Evolutionary conservation across 2,329 filamentous ascomycete species (phyloP).

Genomic region (Teratosphaeria destructans): DNA sequence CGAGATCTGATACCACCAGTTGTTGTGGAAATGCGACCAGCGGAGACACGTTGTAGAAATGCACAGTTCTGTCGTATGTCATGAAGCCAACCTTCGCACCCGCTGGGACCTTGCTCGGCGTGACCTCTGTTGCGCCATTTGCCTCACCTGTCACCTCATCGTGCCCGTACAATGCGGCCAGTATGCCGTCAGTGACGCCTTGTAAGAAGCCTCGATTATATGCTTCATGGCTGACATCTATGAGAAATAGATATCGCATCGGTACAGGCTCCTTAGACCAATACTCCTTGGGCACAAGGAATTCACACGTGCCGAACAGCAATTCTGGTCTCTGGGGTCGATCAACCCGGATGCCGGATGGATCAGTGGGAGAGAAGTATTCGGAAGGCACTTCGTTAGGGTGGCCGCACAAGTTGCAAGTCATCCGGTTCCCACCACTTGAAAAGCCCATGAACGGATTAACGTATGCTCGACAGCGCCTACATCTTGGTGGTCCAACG

Average conservation of each 20-base stretch:
- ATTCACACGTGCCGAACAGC: conserved; percentile 86
- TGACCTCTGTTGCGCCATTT: conserved; percentile 25
- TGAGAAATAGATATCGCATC: conserved; percentile 77
- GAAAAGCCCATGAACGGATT: conserved; percentile 99
- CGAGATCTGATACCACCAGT: conserved; percentile 96
- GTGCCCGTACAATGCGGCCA: conserved; percentile 67
- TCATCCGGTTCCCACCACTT: conserved; percentile 87
- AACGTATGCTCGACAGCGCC: conserved; percentile 89
- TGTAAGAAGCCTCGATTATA: conserved; percentile 84
- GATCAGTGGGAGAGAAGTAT: conserved; percentile 87
- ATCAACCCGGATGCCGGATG: conserved; percentile 77
- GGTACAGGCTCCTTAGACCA: conserved; percentile 92
- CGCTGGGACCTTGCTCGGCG: conserved; percentile 51
- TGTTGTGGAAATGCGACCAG: conserved; percentile 82
- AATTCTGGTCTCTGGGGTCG: conserved; percentile 82
- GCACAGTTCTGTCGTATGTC: conserved; percentile 91
- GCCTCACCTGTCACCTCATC: conserved; percentile 40
- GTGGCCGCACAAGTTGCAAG: conserved; percentile 96
- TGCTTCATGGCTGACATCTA: conserved; percentile 87
- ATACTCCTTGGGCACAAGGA: conserved; percentile 94
- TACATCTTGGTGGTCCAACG: conserved; percentile 76
- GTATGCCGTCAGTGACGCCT: conserved; percentile 80
- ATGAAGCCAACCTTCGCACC: conserved; percentile 88
- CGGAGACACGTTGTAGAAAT: conserved; percentile 90
- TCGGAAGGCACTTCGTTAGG: conserved; percentile 87